Conservation (phyloP, 1,139 yeast species). For the Eremothecium cymbalariae region DNA sequence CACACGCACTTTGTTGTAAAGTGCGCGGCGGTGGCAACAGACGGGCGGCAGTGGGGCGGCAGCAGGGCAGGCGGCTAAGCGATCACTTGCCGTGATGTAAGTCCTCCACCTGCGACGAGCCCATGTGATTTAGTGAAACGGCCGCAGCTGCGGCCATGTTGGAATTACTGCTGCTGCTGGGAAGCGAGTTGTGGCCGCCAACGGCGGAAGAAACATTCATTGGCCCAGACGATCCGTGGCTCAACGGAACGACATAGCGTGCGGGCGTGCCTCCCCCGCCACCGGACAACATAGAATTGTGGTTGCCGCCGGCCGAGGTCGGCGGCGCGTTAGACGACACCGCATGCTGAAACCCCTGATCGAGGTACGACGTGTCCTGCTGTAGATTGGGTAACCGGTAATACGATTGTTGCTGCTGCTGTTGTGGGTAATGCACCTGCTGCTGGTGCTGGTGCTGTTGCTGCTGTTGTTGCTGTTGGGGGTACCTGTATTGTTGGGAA, state of each 20-base stretch:
- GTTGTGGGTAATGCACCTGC: conserved; percentile 2
- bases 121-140: conserved; percentile 1
- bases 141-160: conserved; percentile 1
- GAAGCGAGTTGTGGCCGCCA: neutral
- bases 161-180: conserved; percentile 1
- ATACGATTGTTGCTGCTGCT: conserved; percentile 9
- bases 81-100: too few relatives aligned
- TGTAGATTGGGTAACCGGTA: conserved; percentile 7
- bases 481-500: conserved; percentile 4
- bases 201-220: neutral
- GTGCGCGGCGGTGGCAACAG: too few relatives aligned
- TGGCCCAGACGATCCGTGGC: too few relatives aligned
- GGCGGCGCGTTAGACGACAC: neutral
- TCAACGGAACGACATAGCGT: too few relatives aligned
- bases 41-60: too few relatives aligned
- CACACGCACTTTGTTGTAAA: too few relatives aligned
- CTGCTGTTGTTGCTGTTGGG: conserved; percentile 9
- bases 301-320: conserved; percentile 4
- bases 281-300: too few relatives aligned
- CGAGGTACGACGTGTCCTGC: conserved; percentile 13
- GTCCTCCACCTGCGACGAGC: conserved; percentile 1
- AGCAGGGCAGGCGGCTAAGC: too few relatives aligned
- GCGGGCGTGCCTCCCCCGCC: too few relatives aligned
- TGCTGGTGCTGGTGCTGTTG: conserved; percentile 7
- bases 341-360: conserved; percentile 5